Percentiles rank a stretch among this genome's conserved stretches.
Conservation (phyloP, 2,329 filamentous ascomycete species). For the Neonectria magnoliae region DNA sequence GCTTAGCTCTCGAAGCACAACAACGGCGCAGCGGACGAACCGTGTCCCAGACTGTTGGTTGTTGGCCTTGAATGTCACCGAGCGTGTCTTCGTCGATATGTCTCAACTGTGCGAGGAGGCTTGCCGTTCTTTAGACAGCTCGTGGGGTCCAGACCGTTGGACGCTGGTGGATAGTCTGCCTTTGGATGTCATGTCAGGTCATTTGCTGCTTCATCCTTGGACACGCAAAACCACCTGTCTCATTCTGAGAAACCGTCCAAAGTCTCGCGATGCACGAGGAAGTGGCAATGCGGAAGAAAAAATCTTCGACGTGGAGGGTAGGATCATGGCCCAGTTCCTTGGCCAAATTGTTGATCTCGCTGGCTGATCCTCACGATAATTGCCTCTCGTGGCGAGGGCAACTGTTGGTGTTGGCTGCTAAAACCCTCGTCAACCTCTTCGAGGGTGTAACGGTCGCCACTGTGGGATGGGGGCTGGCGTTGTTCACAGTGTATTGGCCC, state of each 20-base stretch:
- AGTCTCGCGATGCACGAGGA: constrained; percentile 8
- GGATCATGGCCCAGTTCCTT: constrained; percentile 28
- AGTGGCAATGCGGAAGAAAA: constrained; percentile 30
- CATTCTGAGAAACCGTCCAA: neutral
- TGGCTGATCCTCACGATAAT: constrained; percentile 28
- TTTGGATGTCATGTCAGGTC: constrained; percentile 20
- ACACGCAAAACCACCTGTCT: constrained; percentile 7
- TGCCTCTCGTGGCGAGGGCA: constrained; percentile 31
- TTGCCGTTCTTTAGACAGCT: constrained; percentile 1
- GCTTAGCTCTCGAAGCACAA: constrained; percentile 13
- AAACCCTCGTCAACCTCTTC: constrained; percentile 15
- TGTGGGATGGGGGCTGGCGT: constrained; percentile 30
- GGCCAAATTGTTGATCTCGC: constrained; percentile 27
- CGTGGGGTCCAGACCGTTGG: constrained; percentile 12
- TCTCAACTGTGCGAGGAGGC: constrained; percentile 23
- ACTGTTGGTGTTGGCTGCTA: constrained; percentile 20
- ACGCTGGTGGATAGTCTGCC: constrained; percentile 5
- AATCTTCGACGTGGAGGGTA: constrained; percentile 18
- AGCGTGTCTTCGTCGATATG: constrained; percentile 23
- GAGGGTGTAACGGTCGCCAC: constrained; percentile 38
- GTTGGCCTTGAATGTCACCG: constrained; percentile 2
- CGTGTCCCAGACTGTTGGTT: constrained; percentile 22
- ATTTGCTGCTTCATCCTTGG: constrained; percentile 4
- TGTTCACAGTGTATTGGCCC: constrained; percentile 34
- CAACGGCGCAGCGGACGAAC: constrained; percentile 23